A percentile compares a stretch with the other conserved stretches of the same genome.
These are phyloP conservation scores for Candida taoyuanica DNA, from an alignment of 805 yeast genomes.

Conservation along the genomic window DNA sequence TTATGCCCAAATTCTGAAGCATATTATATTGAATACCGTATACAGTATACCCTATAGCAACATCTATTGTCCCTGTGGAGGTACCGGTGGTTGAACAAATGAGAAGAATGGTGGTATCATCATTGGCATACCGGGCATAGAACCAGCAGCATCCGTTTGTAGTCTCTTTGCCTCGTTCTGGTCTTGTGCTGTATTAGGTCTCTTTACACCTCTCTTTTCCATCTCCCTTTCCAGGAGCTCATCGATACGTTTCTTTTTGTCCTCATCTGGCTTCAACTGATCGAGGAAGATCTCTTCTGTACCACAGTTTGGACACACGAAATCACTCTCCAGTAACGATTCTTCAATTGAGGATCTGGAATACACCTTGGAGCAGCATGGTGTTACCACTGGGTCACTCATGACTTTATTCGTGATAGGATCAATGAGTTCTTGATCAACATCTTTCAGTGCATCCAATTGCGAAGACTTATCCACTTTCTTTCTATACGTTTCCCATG, in stretches of 20 bases:
- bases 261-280: conserved; percentile 56
- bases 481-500: conserved; percentile 86
- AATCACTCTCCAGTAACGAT: conserved; percentile 71
- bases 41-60: no score
- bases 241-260: conserved; percentile 50
- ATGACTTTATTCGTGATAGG: conserved; percentile 65
- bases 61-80: no score
- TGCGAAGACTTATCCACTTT: conserved; percentile 32
- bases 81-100: conserved; percentile 8
- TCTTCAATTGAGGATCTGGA: conserved; percentile 63
- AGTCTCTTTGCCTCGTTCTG: conserved; percentile 13
- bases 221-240: conserved; percentile 41
- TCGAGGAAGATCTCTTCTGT: conserved; percentile 73
- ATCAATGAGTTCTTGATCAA: conserved; percentile 60
- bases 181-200: conserved; percentile 12
- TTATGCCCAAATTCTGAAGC: no score
- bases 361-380: conserved; percentile 64
- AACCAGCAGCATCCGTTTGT: conserved; percentile 7
- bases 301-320: conserved; percentile 85
- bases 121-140: conserved; percentile 12
- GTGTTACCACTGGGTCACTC: conserved; percentile 71
- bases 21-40: no score
- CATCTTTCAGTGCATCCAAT: conserved; percentile 27
- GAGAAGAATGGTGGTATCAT: conserved; percentile 17
- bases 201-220: conserved; percentile 29